phyloP scores from a whole-genome alignment of 192 early-diverging fungal genomes.

The Dimargaris verticillata region DNA sequence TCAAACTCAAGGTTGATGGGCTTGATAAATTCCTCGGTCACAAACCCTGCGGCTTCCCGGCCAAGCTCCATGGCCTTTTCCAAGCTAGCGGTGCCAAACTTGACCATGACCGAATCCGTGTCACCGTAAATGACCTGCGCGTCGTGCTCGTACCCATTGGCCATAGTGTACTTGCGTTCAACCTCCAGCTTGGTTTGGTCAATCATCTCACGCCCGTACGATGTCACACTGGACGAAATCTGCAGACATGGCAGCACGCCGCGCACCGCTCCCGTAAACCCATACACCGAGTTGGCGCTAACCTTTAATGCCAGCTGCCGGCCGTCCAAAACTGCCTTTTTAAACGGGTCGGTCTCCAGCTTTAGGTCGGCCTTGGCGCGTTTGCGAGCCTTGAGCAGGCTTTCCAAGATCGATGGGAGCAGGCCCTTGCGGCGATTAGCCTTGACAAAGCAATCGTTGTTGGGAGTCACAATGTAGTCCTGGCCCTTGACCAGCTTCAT shows the following conservation, averaged over 20 bases:
- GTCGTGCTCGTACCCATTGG: slow-evolving; percentile 75
- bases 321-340: slow-evolving; percentile 83
- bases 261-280: slow-evolving; percentile 87
- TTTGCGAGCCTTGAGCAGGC: slow-evolving; percentile 83
- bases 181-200: slow-evolving; percentile 68
- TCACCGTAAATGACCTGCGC: slow-evolving; percentile 95
- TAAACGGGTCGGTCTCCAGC: slow-evolving; percentile 93
- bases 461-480: slow-evolving; percentile 82
- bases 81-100: slow-evolving; percentile 71
- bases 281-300: slow-evolving; percentile 94
- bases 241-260: slow-evolving; percentile 83
- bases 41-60: slow-evolving; percentile 66
- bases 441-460: slow-evolving; percentile 83
- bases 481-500: slow-evolving; percentile 48
- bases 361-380: slow-evolving; percentile 85
- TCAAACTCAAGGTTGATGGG: slow-evolving; percentile 99
- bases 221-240: slow-evolving; percentile 85
- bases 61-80: slow-evolving; percentile 78
- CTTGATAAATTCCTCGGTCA: slow-evolving; percentile 68
- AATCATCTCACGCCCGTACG: slow-evolving; percentile 95
- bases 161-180: slow-evolving; percentile 63
- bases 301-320: slow-evolving; percentile 92
- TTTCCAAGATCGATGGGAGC: slow-evolving; percentile 73
- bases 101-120: slow-evolving; percentile 98
- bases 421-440: slow-evolving; percentile 55